Evolutionary conservation across 805 yeast species (phyloP), one percentile per base, ranked within the genome.

Genomic region (Yamadazyma paraphyllophila): DNA sequence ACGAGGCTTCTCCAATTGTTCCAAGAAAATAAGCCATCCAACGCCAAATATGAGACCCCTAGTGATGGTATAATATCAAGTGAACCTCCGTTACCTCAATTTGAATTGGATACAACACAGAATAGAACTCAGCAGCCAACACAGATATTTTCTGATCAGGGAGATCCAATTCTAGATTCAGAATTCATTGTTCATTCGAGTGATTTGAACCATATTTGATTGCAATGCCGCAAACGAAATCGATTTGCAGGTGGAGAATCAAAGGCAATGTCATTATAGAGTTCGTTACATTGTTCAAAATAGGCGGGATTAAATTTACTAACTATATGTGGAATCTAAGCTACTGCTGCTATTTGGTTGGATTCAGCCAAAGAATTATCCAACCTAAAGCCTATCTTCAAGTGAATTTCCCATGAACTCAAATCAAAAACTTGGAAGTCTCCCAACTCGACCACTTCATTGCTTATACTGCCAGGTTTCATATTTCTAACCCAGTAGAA

Each of bases 391-490:
- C 66, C 70, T 51, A 59, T 52, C 49, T 70, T 71, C 29, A 63
- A 53, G 44, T 61, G 64, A 10, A 68, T 67, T 41, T 72, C 76
- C 77, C 77, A 72, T 10, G 63, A 48, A 25, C 57, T 53, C 46
- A 69, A 62, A 54, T 71, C 76, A 56, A 72, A 72, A 14, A 70
- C 70, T 45, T 67, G 67, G 52, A 60, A 71, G 46, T 71, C 74
- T 1, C 73, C 73, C 41, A 59, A 51, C 38, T 66, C 72, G 24
- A 44, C 41, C 24, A 44, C 43, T 10, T 42, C 40, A 9, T 42
- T 37, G 9, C 12, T 35, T 12, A 6, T 45, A 24, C 47, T 39
- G 7, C 30, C 36, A 14, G 39, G 32, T 29, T 46, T 47, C 14
- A 57, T 41, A 34, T 49, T 50, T 43, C 52, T 55, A 35, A 58